Evolutionary conservation across 805 yeast species (phyloP), one percentile per base, ranked within the genome.

Genomic region (Metahyphopichia silvanorum): DNA sequence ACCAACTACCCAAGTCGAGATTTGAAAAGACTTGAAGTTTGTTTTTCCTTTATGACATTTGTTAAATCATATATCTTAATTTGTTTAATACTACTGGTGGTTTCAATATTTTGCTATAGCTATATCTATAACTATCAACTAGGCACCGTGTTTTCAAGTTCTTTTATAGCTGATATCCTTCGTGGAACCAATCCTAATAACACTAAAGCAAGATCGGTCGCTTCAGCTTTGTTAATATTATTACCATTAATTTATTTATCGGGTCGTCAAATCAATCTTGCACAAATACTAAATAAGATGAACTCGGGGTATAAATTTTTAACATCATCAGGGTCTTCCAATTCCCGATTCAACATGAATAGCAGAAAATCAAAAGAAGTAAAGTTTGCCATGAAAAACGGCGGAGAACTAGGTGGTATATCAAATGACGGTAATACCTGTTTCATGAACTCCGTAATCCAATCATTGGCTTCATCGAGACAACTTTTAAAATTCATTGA

Each of bases 401-500:
- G 91, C 36, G 89, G 89, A 1, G 75, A 73, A 33, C 74, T 86
- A 21, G 96, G 96, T 16, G 97, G 97, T 1, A 69, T 89, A 22
- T 72, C 76, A 37, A 89, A 89, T 53, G 95, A 86, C 43, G 96
- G 97, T 10, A 89, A 89, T 53, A 87, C 96, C 0, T 89, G 97
- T 57, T 89, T 89, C 49, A 87, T 88, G 94, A 89, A 89, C 60
- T 78, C 88, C 16, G 96, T 89, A 1, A 57, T 89, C 17, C 97
- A 89, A 55, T 74, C 85, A 12, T 60, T 88, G 35, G 88, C 95
- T 0, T 81, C 91, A 0, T 81, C 93, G 0, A 68, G 71, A 16
- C 74, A 79, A 21, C 61, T 87, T 22, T 44, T 68, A 13, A 63
- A 66, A 14, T 85, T 82, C 46, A 64, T 85, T 28, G 74, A 76